Conservation (phyloP, 768 basidiomycete genomes). For the Trametes cingulata region DNA sequence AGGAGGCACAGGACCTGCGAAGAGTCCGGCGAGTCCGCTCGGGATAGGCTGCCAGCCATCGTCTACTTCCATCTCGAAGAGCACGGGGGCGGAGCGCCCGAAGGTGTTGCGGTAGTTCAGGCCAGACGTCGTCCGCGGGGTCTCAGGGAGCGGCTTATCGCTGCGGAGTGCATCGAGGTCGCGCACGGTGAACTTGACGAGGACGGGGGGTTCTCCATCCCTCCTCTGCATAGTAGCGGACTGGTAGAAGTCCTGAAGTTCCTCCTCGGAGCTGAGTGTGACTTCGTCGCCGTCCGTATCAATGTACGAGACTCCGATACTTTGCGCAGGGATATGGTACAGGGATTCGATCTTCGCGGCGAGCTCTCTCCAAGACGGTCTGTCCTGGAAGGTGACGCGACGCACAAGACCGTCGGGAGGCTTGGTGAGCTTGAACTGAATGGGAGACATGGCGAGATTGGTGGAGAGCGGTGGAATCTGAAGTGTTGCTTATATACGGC, state of each 20-base stretch:
- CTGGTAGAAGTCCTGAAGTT: constrained; percentile 72
- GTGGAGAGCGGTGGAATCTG: constrained; percentile 11
- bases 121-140: constrained; percentile 29
- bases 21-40: constrained; percentile 38
- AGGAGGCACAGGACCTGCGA: constrained; percentile 24
- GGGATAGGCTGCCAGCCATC: constrained; percentile 68
- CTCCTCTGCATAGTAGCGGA: constrained; percentile 26
- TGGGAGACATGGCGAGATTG: constrained; percentile 43
- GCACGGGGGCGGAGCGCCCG: constrained; percentile 47
- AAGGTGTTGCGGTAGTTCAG: constrained; percentile 57
- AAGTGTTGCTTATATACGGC: constrained; percentile 10
- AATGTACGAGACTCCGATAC: constrained; percentile 68
- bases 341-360: constrained; percentile 57
- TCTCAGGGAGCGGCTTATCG: constrained; percentile 36
- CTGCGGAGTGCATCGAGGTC: constrained; percentile 48
- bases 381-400: constrained; percentile 50
- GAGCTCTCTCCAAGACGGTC: constrained; percentile 59
- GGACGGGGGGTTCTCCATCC: constrained; percentile 24
- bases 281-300: constrained; percentile 76
- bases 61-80: constrained; percentile 46
- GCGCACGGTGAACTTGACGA: constrained; percentile 62
- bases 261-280: constrained; percentile 74
- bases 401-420: constrained; percentile 56
- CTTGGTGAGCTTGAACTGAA: constrained; percentile 67
- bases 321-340: constrained; percentile 54